Conservation (phyloP, 1,139 yeast species). For the Kluyveromyces sp. region DNA sequence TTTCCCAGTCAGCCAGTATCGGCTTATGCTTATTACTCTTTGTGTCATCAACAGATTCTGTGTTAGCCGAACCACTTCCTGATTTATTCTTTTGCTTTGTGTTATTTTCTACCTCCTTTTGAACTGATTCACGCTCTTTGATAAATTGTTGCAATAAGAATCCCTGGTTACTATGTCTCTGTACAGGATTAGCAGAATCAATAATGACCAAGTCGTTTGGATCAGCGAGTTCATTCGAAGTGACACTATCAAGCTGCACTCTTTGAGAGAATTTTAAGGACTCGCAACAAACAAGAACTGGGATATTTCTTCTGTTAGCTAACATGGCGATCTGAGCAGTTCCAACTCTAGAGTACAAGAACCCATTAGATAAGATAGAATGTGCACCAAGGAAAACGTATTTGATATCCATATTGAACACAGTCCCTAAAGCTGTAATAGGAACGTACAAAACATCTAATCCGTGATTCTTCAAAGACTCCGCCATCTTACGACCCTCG, state of each 20-base stretch:
- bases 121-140: slow-evolving; percentile 34
- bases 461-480: slow-evolving; percentile 49
- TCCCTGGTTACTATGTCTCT: slow-evolving; percentile 42
- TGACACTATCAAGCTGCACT: slow-evolving; percentile 91
- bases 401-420: slow-evolving; percentile 80
- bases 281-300: slow-evolving; percentile 93
- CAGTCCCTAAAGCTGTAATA: slow-evolving; percentile 71
- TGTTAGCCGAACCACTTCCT: slow-evolving; percentile 5
- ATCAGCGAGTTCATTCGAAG: slow-evolving; percentile 87
- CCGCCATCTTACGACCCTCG: slow-evolving; percentile 79
- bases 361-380: slow-evolving; percentile 92
- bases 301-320: slow-evolving; percentile 80
- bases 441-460: slow-evolving; percentile 67
- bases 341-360: slow-evolving; percentile 89
- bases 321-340: slow-evolving; percentile 91
- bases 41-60: slow-evolving; percentile 13
- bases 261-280: slow-evolving; percentile 90
- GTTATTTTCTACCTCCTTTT: slow-evolving; percentile 21
- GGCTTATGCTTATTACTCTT: slow-evolving; percentile 23
- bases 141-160: slow-evolving; percentile 61
- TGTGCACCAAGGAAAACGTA: slow-evolving; percentile 94
- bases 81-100: slow-evolving; percentile 15
- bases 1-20: slow-evolving; percentile 59
- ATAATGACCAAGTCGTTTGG: slow-evolving; percentile 60
- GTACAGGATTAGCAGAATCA: slow-evolving; percentile 44